These are phyloP conservation scores for Periconia sp. DNA, from an alignment of 2,329 filamentous ascomycete species.

Conservation along the genomic window DNA sequence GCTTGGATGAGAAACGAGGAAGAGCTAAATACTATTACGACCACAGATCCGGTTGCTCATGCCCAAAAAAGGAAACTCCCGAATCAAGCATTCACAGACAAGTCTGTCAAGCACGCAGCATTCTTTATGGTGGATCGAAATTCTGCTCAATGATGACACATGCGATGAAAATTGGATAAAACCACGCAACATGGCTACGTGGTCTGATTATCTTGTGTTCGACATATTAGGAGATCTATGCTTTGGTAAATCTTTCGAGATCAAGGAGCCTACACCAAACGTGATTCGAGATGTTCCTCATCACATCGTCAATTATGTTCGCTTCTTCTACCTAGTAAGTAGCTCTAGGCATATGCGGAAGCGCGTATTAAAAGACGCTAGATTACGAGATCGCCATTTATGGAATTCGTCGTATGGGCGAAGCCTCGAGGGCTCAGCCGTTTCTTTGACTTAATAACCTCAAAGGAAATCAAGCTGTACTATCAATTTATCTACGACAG, in stretches of 20 bases:
- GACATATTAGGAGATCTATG: conserved; percentile 52
- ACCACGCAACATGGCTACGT: conserved; percentile 8
- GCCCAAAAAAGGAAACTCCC: conserved; percentile 9
- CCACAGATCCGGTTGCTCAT: conserved; percentile 7
- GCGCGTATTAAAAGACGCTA: not conserved
- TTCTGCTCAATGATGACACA: conserved; percentile 1
- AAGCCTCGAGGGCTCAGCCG: conserved; percentile 7
- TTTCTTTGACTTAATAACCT: not conserved
- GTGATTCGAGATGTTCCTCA: conserved; percentile 5
- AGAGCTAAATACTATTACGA: conserved; percentile 7
- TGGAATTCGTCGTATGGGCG: conserved; percentile 11
- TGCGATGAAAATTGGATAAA: conserved; percentile 3
- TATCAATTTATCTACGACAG: conserved; percentile 11
- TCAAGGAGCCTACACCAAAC: conserved; percentile 28
- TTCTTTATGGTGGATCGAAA: conserved; percentile 12
- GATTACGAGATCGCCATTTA: conserved; percentile 11
- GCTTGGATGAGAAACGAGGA: conserved; percentile 4
- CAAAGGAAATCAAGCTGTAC: conserved; percentile 8
- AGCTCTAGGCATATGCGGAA: too few species aligned
- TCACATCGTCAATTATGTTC: conserved; percentile 3
- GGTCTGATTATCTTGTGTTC: conserved; percentile 43
- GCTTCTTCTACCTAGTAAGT: conserved; percentile 10
- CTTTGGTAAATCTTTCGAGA: conserved; percentile 41
- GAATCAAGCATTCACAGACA: conserved; percentile 16
- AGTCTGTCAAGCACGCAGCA: conserved; percentile 10